These are phyloP conservation scores for Escallonia rubra DNA, from an alignment of 129 eudicot species.

Conservation along the genomic window DNA sequence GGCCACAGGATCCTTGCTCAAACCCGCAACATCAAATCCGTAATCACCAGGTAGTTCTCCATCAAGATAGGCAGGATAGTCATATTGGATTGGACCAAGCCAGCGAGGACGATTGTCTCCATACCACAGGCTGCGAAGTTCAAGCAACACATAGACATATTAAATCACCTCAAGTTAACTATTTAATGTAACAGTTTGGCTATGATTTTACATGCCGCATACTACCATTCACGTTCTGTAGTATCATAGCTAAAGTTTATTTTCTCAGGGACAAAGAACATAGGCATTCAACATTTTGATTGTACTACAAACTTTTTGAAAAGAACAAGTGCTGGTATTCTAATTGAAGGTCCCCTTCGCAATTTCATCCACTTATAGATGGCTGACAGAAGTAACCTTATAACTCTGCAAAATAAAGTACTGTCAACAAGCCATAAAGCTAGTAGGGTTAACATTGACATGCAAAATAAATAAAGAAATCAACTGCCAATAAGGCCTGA, in stretches of 20 bases:
- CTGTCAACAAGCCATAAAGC: neutral
- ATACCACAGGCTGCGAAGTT: constrained; percentile 73
- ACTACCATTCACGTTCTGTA: too few species aligned
- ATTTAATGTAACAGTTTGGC: too few species aligned
- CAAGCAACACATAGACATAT: neutral
- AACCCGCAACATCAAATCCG: constrained; percentile 91
- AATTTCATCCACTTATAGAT: neutral
- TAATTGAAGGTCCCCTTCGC: neutral
- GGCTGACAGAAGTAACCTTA: too few species aligned
- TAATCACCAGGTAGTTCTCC: constrained; percentile 96
- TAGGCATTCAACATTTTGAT: neutral
- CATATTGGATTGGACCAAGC: constrained; percentile 88
- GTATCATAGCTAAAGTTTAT: neutral
- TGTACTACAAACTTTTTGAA: neutral
- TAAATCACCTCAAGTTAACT: too few species aligned
- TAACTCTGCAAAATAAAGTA: too few species aligned
- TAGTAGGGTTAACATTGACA: neutral
- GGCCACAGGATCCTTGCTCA: constrained; percentile 73
- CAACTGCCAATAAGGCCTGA: neutral
- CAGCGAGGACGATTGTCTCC: constrained; percentile 95
- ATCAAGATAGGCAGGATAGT: constrained; percentile 75
- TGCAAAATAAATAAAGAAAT: neutral
- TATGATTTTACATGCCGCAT: too few species aligned
- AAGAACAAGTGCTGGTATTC: neutral
- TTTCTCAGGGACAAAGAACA: neutral